Base-by-base conservation (phyloP, 768 basidiomycete species). In the Saitozyma podzolica region DNA sequence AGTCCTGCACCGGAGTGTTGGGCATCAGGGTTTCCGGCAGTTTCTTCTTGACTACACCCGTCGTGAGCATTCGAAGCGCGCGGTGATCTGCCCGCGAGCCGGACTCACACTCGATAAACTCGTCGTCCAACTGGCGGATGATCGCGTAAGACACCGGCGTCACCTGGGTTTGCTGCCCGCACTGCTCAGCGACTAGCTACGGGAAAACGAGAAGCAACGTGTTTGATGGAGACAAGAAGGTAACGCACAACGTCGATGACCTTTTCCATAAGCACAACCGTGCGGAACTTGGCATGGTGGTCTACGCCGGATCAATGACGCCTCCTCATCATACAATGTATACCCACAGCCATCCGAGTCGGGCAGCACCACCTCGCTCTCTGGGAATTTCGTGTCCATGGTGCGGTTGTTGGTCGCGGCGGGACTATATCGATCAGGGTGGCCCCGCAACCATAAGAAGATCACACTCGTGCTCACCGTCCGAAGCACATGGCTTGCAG, bases 401-500 rank as follows among this genome's bases (percentile, higher is more conserved):
- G 64, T 64, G 17, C 65, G 60, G 50, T 76, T 69, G 20, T 62
- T 64, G 7, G 72, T 70, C 2, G 70, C 66, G 47, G 70, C 72
- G 29, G 29, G 29, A 29, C 29, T 29, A 5, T 29, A 29, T 29
- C 29, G 29, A 29, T 29, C 29, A 29, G 29, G 29, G 29, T 29
- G 29, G 29, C 29, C 5, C 29, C 5, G 29, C 29, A 29, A 5
- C 29, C 2, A 29, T 2, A 29, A 29, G 5, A 29, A 2, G 5
- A 29, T 29, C 29, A 29, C 29, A 29, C 29, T 29, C 29, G n/a
- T 29, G 29, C 29, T 3, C 76, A 76, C n/a, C 74, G 58, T n/a
- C 72, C 78, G 53, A 79, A 79, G 53, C 74, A 77, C 29, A 75
- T 63, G 0, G 78, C 70, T 64, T 78, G 76, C 9, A 79, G 61